phyloP scores from a whole-genome alignment of 352 stramenopile genomes.

The Thalassiosira livingstoniorum region DNA sequence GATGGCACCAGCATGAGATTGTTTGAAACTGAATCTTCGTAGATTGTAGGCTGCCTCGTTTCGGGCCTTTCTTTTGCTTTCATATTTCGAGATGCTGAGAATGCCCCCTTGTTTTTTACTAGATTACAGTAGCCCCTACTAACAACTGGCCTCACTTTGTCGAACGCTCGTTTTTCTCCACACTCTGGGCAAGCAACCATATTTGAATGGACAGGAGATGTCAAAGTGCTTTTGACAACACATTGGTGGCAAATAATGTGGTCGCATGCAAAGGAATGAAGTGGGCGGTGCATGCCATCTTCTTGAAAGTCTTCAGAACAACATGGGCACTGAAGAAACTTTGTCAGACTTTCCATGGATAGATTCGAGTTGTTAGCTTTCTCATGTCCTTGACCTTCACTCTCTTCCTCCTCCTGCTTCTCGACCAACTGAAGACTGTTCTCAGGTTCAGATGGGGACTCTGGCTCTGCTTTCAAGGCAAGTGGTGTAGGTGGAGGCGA shows the following conservation, averaged over 20 bases:
- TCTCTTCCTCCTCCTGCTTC: neutral
- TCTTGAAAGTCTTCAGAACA: slow-evolving; percentile 33
- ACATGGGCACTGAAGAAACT: slow-evolving; percentile 27
- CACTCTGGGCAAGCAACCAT: slow-evolving; percentile 27
- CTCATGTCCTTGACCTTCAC: neutral
- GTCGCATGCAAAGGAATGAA: slow-evolving; percentile 46
- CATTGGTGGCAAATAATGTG: slow-evolving; percentile 38
- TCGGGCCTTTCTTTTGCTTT: slow-evolving; percentile 1
- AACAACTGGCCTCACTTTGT: slow-evolving; percentile 27
- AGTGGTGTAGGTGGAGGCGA: slow-evolving; percentile 45
- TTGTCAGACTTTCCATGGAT: neutral
- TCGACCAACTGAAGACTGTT: no score
- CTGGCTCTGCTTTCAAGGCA: no score
- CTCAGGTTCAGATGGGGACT: no score
- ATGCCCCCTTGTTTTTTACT: slow-evolving; percentile 30
- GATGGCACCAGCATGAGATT: no score
- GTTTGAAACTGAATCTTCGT: no score
- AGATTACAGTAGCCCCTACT: slow-evolving; percentile 30
- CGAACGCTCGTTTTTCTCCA: slow-evolving; percentile 17
- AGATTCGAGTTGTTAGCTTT: no score
- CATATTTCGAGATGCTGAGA: neutral
- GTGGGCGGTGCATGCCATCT: slow-evolving; percentile 10
- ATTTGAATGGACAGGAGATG: neutral
- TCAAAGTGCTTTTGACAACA: neutral
- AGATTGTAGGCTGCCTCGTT: no score